Evolutionary conservation across 2,329 filamentous ascomycete genomes (phyloP).

Genomic region (Metarhizium album): DNA sequence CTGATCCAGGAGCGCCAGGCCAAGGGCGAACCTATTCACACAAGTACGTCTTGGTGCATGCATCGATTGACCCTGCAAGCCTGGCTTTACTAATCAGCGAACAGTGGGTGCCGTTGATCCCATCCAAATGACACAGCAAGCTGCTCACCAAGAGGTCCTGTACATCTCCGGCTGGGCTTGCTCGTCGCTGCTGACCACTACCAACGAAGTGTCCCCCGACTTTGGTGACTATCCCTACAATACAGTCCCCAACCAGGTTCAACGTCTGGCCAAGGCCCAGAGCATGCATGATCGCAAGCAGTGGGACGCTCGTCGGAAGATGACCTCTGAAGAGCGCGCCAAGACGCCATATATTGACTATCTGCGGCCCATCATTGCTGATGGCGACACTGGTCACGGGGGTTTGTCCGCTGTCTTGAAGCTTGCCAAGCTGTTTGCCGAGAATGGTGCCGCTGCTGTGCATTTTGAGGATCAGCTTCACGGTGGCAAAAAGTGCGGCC

Average conservation of each 20-base stretch:
- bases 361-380: slow-evolving; percentile 86
- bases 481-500: slow-evolving; percentile 96
- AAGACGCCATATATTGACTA: slow-evolving; percentile 82
- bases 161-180: slow-evolving; percentile 98
- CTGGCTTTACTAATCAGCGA: not conserved
- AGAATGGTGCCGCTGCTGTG: slow-evolving; percentile 90
- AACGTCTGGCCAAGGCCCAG: slow-evolving; percentile 91
- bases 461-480: slow-evolving; percentile 98
- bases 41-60: slow-evolving; percentile 46
- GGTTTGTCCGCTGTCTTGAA: slow-evolving; percentile 89
- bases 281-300: slow-evolving; percentile 95
- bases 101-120: slow-evolving; percentile 94
- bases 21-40: slow-evolving; percentile 82
- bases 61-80: not conserved
- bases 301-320: slow-evolving; percentile 72
- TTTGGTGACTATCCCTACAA: slow-evolving; percentile 99
- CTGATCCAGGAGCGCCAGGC: slow-evolving; percentile 68
- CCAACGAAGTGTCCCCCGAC: slow-evolving; percentile 94
- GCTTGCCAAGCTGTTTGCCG: slow-evolving; percentile 92
- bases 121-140: slow-evolving; percentile 99
- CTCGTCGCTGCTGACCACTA: slow-evolving; percentile 82
- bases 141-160: slow-evolving; percentile 86
- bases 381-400: slow-evolving; percentile 93
- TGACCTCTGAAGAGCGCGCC: slow-evolving; percentile 62
- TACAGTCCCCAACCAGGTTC: slow-evolving; percentile 95